Conservation (phyloP, 371 early-diverging fungal species). For the Actinomucor elegans region DNA sequence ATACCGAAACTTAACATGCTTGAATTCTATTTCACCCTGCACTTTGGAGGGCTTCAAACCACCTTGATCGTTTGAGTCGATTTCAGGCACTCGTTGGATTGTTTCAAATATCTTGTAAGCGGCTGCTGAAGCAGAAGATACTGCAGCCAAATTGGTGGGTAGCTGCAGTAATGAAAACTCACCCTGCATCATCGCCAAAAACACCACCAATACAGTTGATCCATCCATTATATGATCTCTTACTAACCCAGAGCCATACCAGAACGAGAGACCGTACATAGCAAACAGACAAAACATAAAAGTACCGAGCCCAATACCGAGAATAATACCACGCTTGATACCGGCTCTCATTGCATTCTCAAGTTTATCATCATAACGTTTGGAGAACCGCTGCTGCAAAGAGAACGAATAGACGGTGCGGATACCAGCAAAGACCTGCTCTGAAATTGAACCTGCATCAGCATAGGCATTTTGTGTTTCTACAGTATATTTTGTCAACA, state of each 20-base stretch:
- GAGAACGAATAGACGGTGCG: slow-evolving; percentile 88
- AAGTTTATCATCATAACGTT: slow-evolving; percentile 59
- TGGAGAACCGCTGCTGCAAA: slow-evolving; percentile 67
- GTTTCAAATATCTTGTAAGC: slow-evolving; percentile 70
- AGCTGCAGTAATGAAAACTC: slow-evolving; percentile 41
- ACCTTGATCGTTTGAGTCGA: slow-evolving; percentile 50
- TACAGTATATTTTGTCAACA: slow-evolving; percentile 53
- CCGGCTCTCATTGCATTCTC: slow-evolving; percentile 60
- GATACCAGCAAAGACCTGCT: slow-evolving; percentile 78
- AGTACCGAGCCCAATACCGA: slow-evolving; percentile 60
- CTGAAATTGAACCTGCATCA: slow-evolving; percentile 44
- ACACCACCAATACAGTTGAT: slow-evolving; percentile 60
- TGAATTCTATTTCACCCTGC: slow-evolving; percentile 68
- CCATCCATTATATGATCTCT: slow-evolving; percentile 45
- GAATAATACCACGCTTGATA: slow-evolving; percentile 47
- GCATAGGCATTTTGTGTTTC: slow-evolving; percentile 41
- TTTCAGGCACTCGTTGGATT: slow-evolving; percentile 72
- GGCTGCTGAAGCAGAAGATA: slow-evolving; percentile 65
- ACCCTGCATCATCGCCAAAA: slow-evolving; percentile 70
- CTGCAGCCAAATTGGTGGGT: slow-evolving; percentile 59
- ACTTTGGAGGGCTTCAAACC: slow-evolving; percentile 54
- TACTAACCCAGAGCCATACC: slow-evolving; percentile 70
- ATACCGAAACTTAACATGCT: slow-evolving; percentile 69
- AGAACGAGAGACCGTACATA: slow-evolving; percentile 75
- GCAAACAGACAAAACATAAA: slow-evolving; percentile 66